A percentile compares a stretch with the other conserved stretches of the same genome.
Evolutionary conservation across 805 yeast genomes (phyloP).

Genomic region (Wickerhamiella dianesei): DNA sequence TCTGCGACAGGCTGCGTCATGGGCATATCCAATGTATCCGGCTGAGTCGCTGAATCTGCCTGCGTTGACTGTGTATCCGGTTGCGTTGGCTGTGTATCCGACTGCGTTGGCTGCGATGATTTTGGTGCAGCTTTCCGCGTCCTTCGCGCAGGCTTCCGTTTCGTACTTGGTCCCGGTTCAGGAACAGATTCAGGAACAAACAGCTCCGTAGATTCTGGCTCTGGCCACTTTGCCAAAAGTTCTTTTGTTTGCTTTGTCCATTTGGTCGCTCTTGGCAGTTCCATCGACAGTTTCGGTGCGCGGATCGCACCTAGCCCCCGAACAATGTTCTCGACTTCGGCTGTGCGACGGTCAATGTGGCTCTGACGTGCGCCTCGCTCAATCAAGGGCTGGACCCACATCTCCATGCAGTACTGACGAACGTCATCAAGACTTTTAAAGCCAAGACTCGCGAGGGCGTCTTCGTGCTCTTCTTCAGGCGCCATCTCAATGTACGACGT

Average conservation of each 20-base stretch:
- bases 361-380: conserved; percentile 15
- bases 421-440: conserved; percentile 6
- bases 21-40: background rate
- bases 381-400: conserved; percentile 19
- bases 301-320: conserved; percentile 7
- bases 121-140: background rate
- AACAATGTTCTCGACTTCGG: conserved; percentile 12
- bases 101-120: background rate
- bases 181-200: too few species aligned
- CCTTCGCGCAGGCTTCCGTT: background rate
- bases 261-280: background rate
- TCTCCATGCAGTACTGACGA: conserved; percentile 10
- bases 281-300: background rate
- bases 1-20: conserved; percentile 1
- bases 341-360: conserved; percentile 15
- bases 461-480: background rate
- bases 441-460: conserved; percentile 4
- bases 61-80: background rate
- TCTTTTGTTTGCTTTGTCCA: background rate
- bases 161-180: too few species aligned
- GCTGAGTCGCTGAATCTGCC: background rate
- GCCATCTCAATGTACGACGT: background rate
- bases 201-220: background rate
- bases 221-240: background rate
- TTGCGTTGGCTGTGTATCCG: background rate